Evolutionary conservation across 306 rosid species (phyloP).

Genomic region (Inga leiocalycina): DNA sequence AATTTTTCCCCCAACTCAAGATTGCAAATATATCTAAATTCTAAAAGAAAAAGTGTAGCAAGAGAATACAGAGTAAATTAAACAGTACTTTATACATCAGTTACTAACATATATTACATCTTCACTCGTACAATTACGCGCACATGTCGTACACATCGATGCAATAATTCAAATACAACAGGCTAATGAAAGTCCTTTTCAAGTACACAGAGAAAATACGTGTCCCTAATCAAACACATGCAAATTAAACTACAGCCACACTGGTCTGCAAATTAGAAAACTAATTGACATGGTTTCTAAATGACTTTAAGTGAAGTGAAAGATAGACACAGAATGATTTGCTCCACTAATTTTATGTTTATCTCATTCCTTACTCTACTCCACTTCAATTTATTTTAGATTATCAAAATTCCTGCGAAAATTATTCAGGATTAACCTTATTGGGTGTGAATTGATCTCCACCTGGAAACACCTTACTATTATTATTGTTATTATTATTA

Average conservation of each 20-base stretch:
- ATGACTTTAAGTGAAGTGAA: neutral
- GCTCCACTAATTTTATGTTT: neutral
- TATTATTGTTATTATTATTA: neutral
- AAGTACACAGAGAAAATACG: too few species aligned
- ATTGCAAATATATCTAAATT: too few species aligned
- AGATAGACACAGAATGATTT: neutral
- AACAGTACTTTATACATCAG: too few species aligned
- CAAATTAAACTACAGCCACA: neutral
- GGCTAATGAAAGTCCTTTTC: too few species aligned
- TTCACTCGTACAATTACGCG: too few species aligned
- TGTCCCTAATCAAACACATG: neutral
- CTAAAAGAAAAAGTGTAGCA: too few species aligned
- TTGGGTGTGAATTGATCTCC: neutral
- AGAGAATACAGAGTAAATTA: too few species aligned
- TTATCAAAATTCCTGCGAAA: neutral
- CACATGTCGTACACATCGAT: too few species aligned
- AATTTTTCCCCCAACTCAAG: too few species aligned
- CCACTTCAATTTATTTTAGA: neutral
- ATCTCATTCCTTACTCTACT: neutral
- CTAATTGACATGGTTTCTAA: neutral
- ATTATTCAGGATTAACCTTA: neutral
- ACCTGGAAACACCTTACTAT: neutral
- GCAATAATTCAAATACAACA: too few species aligned
- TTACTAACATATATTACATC: too few species aligned
- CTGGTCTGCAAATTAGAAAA: neutral